Evolutionary conservation across 257 asterid species (phyloP).

Genomic region (Capsicum chinense): DNA sequence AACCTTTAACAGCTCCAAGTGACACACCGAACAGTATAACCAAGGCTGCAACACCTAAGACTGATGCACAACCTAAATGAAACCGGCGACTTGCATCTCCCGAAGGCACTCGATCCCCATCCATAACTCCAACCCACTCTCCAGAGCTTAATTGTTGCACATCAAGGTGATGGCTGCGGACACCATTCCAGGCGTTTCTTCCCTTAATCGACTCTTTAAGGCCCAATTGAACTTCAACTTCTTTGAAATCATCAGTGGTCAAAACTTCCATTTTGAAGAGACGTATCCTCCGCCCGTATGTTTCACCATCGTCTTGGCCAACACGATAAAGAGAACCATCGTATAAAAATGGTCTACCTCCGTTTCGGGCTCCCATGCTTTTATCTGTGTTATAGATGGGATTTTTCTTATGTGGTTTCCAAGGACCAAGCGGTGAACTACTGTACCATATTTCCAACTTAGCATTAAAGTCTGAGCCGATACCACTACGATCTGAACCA

Average conservation of each 20-base stretch:
- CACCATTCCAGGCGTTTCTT: slow-evolving; percentile 86
- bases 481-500: slow-evolving; percentile 85
- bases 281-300: slow-evolving; percentile 72
- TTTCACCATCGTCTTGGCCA: slow-evolving; percentile 89
- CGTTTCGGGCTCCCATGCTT: slow-evolving; percentile 88
- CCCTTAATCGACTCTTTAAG: slow-evolving; percentile 66
- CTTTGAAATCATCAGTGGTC: slow-evolving; percentile 62
- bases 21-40: slow-evolving; percentile 68
- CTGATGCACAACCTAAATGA: slow-evolving; percentile 60
- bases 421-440: slow-evolving; percentile 84
- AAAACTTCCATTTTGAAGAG: slow-evolving; percentile 65
- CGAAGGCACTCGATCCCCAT: slow-evolving; percentile 86
- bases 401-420: slow-evolving; percentile 83
- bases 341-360: slow-evolving; percentile 87
- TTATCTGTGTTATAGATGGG: slow-evolving; percentile 79
- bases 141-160: slow-evolving; percentile 82
- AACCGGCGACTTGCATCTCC: slow-evolving; percentile 70
- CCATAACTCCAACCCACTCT: slow-evolving; percentile 82
- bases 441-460: slow-evolving; percentile 90
- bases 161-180: slow-evolving; percentile 86
- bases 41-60: slow-evolving; percentile 57
- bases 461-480: slow-evolving; percentile 77
- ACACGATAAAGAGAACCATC: slow-evolving; percentile 73
- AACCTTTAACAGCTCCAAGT: slow-evolving; percentile 71
- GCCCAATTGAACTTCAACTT: slow-evolving; percentile 72